phyloP scores from a whole-genome alignment of 2,329 filamentous ascomycete genomes.

The Aspergillus phoenicis region DNA sequence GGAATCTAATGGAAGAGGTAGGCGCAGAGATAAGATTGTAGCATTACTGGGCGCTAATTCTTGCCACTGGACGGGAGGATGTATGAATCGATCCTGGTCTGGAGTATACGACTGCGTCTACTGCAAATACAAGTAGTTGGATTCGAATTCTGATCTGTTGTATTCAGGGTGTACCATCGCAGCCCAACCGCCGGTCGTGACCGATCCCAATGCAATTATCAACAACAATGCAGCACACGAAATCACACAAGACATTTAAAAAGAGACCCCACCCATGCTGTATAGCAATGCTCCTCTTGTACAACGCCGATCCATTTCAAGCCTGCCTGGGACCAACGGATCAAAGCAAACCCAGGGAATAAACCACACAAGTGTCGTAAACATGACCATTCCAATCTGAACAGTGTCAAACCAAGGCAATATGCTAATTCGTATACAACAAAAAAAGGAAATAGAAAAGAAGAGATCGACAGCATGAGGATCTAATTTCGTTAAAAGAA shows the following conservation, averaged over 20 bases:
- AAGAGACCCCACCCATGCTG: slow-evolving; percentile 23
- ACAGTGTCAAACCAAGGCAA: slow-evolving; percentile 19
- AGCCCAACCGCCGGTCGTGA: slow-evolving; percentile 1
- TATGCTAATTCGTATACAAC: slow-evolving; percentile 6
- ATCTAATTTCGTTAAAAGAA: neutral
- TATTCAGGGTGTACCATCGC: slow-evolving; percentile 7
- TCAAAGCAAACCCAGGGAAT: slow-evolving; percentile 4
- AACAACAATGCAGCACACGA: slow-evolving; percentile 10
- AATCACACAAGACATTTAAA: neutral
- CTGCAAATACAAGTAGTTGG: neutral
- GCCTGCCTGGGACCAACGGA: slow-evolving; percentile 1
- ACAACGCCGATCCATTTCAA: slow-evolving; percentile 22
- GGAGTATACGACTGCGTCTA: neutral
- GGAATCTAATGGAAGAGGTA: too few relatives aligned
- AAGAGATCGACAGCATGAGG: neutral
- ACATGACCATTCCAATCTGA: slow-evolving; percentile 11
- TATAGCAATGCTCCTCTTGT: slow-evolving; percentile 25
- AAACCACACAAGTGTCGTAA: neutral
- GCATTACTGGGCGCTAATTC: slow-evolving; percentile 5
- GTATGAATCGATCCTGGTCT: neutral
- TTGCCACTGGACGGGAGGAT: neutral
- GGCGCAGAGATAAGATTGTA: too few relatives aligned
- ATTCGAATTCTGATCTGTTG: slow-evolving; percentile 3
- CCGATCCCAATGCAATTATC: slow-evolving; percentile 10
- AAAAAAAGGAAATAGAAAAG: neutral